phyloP scores from a whole-genome alignment of 106 monocot species.

The Dendrobium chrysotoxum region DNA sequence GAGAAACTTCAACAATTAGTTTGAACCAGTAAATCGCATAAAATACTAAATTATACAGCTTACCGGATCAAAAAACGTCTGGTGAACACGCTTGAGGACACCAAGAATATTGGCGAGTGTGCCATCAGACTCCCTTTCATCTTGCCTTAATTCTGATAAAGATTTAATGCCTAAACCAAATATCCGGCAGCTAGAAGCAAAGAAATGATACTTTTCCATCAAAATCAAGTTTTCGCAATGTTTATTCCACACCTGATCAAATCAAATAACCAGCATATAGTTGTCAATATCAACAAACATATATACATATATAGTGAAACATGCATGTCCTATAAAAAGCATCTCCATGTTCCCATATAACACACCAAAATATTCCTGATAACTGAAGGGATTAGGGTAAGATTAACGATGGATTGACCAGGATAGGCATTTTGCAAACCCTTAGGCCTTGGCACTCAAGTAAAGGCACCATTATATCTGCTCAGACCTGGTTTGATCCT shows the following conservation, averaged over 20 bases:
- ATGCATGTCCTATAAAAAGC: neutral
- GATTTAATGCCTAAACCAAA: conserved; percentile 41
- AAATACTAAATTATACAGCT: conserved; percentile 8
- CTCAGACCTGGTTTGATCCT: too few relatives aligned
- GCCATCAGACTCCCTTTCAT: conserved; percentile 85
- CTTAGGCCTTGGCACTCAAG: too few relatives aligned
- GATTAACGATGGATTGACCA: too few relatives aligned
- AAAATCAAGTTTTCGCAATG: conserved; percentile 83
- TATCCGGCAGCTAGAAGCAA: conserved; percentile 66
- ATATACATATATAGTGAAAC: neutral
- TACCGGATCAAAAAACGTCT: conserved; percentile 79
- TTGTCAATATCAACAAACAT: neutral
- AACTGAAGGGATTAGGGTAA: too few relatives aligned
- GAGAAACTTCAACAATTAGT: neutral
- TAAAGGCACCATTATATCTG: too few relatives aligned
- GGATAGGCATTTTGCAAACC: too few relatives aligned
- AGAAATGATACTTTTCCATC: conserved; percentile 98
- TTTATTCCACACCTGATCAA: conserved; percentile 75
- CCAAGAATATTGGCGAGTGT: conserved; percentile 52
- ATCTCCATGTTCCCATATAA: neutral
- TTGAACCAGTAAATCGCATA: neutral
- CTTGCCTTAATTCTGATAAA: conserved; percentile 52
- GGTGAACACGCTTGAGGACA: conserved; percentile 65
- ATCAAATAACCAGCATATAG: neutral
- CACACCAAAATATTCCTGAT: too few relatives aligned